Base-by-base conservation (phyloP, 306 rosid species). In the Trichosanthes truncata region DNA sequence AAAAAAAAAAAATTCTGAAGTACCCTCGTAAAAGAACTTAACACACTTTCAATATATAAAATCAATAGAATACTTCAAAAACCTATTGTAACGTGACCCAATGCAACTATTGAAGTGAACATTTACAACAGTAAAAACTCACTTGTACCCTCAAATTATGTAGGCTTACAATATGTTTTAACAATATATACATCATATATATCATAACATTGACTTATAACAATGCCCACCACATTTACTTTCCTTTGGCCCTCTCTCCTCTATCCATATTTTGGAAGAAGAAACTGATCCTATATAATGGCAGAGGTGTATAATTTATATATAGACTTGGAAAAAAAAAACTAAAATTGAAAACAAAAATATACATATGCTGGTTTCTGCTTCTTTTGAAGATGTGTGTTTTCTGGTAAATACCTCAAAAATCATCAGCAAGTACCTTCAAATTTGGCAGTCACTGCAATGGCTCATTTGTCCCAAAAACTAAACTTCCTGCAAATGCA, bases 401-500 rank as follows among this genome's bases (percentile, higher is more conserved):
- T 57, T 2, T 31, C 43, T 62, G 15, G 48, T 20, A 68, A 69
- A n/a, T 72, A 45, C n/a, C 57, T 72, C 57, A 68, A 45, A 72
- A 72, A 23, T 69, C 56, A 45, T 21, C 23, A 45, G 38, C 48
- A 69, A 72, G 33, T 41, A 40, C 33, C 57, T 45, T 45, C 57
- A 72, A 23, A 45, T 45, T 41, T 72, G 57, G 77, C 71, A 80
- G 72, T 83, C 78, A 69, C 7, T 53, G 29, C 68, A 51, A 43
- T 38, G 65, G 79, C 13, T 69, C 66, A n/a, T 80, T 51, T 12
- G 91, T 86, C 67, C 88, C 92, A 86, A 86, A 94, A 52, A 92
- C 93, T 65, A 83, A 75, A 43, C 83, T 69, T 78, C 98, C 98
- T 90, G 90, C 86, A 83, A 80, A 36, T 84, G 6, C 74, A 68